Evolutionary conservation across 2,329 filamentous ascomycete genomes (phyloP), one percentile per base, ranked within the genome.

Genomic region (Talaromyces funiculosus): DNA sequence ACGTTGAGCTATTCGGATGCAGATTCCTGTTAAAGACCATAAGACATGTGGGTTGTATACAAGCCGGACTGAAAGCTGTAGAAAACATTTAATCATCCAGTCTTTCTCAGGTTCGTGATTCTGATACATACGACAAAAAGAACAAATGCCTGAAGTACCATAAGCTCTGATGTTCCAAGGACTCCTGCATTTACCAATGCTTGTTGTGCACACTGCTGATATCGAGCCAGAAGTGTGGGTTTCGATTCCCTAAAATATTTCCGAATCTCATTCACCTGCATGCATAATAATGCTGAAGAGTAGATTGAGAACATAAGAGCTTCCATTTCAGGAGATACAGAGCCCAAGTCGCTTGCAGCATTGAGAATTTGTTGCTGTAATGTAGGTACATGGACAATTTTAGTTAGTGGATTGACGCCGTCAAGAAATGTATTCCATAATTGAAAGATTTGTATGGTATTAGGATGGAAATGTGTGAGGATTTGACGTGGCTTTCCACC

Each of bases 1-100:
- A 67, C 86, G 86, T 68, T 87, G 83, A 1, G 85, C 86, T 57
- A 89, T 84, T 20, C 86, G 81, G 35, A 89, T 78, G 4, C 84
- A 78, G 16, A 85, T 77, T 4, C 85, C 85, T 56, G 83, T 84
- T 22, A 88, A 68, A 45, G 86, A 80, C 83, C 84, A 87, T 4
- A 82, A 77, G 1, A 82, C 81, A 64, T 86, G 83, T 2, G 81
- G 80, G 63, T 86, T 82, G 66, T 84, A 84, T 5, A 82, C 80
- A 35, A 83, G 82, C 57, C 84, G 79, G 0, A 86, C 74, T 0
- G 83, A 84, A 53, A 82, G 71, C 82, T 86, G 55, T 68, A 51
- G n/a, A 12, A 12, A 29, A 9, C 16, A 20, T 45, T 29, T 61
- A 29, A 20, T 60, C n/a, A 14, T 26, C 20, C 33, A 37, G n/a